These are phyloP conservation scores for Phytopythium kandeliae DNA, from an alignment of 352 stramenopile genomes.

Conservation along the genomic window DNA sequence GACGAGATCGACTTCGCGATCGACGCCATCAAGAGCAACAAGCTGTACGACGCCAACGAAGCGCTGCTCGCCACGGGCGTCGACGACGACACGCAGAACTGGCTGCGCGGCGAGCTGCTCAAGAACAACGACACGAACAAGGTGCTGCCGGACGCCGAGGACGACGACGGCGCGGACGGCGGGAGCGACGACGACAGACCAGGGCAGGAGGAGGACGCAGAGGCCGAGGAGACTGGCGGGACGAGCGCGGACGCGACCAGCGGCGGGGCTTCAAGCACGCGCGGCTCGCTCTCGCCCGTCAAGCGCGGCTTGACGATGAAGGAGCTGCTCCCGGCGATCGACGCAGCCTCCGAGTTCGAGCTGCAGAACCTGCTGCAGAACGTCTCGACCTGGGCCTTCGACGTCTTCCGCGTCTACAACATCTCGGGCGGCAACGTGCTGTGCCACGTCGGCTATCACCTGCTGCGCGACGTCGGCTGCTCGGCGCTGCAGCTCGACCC, in stretches of 20 bases:
- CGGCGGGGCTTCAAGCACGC: conserved; percentile 9
- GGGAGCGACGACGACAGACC: neutral
- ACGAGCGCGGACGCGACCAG: neutral
- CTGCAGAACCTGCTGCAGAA: conserved; percentile 58
- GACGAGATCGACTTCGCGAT: conserved; percentile 78
- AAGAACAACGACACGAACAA: conserved; percentile 63
- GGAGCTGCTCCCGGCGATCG: conserved; percentile 48
- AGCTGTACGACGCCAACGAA: conserved; percentile 76
- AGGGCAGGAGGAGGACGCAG: neutral
- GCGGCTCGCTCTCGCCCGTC: conserved; percentile 10
- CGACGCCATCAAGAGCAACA: conserved; percentile 84
- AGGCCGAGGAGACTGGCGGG: conserved; percentile 1
- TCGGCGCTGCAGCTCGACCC: conserved; percentile 60
- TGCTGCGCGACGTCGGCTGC: conserved; percentile 62
- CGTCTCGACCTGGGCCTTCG: conserved; percentile 61
- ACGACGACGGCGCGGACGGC: conserved; percentile 17
- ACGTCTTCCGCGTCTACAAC: conserved; percentile 68
- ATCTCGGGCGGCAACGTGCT: conserved; percentile 69
- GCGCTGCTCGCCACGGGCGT: conserved; percentile 65
- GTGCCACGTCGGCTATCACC: conserved; percentile 67
- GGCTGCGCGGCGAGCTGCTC: conserved; percentile 73
- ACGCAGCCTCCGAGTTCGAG: conserved; percentile 60
- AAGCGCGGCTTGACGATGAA: conserved; percentile 54
- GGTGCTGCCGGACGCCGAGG: conserved; percentile 38
- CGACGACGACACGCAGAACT: conserved; percentile 81